Evolutionary conservation across 345 rosid species (phyloP), one percentile per base, ranked within the genome.

Genomic region (Durio zibethinus): DNA sequence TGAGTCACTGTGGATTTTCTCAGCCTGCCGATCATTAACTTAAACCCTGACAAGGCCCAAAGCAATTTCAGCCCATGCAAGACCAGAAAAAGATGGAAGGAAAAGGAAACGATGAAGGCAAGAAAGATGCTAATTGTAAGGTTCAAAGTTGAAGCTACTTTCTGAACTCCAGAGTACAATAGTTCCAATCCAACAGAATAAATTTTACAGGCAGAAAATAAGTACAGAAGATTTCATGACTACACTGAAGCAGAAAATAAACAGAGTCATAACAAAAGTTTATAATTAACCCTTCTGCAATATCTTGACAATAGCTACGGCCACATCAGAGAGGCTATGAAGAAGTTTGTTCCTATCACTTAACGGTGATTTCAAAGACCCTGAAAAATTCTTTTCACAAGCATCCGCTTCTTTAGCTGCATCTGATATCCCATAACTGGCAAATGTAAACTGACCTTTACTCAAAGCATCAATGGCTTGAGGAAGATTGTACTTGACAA

Each of bases 401-500:
- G 83, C 76, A 45, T 88, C 85, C 5, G 93, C 90, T 79, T 89
- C 89, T 53, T 90, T 89, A 8, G 78, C 86, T 0, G 90, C 86
- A 40, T 91, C 94, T 10, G 94, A 86, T 2, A 94, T 56, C 0
- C 81, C 88, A 35, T 94, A 87, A 12, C 68, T 76, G 2, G 97
- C 91, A 71, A 94, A 92, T 2, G 84, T 90, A 10, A 78, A 88
- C 23, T 81, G 84, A 0, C 90, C 90, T 47, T 84, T 82, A 42
- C 52, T 18, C 80, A 91, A 81, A 7, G 97, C 93, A 1, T 81
- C 85, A 25, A 88, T 90, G 57, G 94, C 97, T 72, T 94, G 97
- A 73, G 98, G 97, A 8, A 94, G 88, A 50, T 88, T 93, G 79
- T 89, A 94, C 87, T 77, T 78, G 8, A 94, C 97, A 10, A 91